Percentiles rank a stretch among this genome's conserved stretches.
Conservation (phyloP, 495 filamentous ascomycete genomes). For the Penicillium atrosanguineum region DNA sequence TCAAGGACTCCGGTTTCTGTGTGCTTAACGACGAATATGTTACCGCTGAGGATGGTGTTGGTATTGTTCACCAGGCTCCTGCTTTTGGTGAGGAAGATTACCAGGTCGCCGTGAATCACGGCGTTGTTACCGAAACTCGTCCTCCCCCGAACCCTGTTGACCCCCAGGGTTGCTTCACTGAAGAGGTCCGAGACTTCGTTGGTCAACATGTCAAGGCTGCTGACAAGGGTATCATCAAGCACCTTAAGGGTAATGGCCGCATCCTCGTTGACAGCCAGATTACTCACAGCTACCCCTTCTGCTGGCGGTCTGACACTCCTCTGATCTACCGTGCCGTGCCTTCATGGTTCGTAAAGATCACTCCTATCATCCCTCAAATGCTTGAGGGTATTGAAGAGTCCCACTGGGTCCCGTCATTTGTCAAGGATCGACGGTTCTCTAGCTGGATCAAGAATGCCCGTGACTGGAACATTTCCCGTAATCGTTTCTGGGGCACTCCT, state of each 20-base stretch:
- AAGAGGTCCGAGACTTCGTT: constrained; percentile 76
- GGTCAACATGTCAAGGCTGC: constrained; percentile 93
- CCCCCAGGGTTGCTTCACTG: constrained; percentile 76
- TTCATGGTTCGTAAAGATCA: constrained; percentile 92
- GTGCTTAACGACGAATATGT: constrained; percentile 89
- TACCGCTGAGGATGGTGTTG: constrained; percentile 87
- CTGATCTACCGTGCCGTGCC: constrained; percentile 94
- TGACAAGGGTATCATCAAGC: constrained; percentile 91
- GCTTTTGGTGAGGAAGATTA: constrained; percentile 98
- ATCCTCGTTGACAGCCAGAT: constrained; percentile 86
- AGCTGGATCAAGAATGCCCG: constrained; percentile 88
- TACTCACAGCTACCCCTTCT: constrained; percentile 93
- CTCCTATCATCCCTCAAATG: constrained; percentile 84
- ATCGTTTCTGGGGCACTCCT: constrained; percentile 96
- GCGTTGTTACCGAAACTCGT: constrained; percentile 73
- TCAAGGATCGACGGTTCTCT: constrained; percentile 88
- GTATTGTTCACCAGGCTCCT: constrained; percentile 93
- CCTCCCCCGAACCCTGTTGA: constrained; percentile 88
- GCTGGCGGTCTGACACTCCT: constrained; percentile 92
- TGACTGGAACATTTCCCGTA: constrained; percentile 96
- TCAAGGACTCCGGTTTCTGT: constrained; percentile 83
- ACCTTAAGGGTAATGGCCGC: constrained; percentile 76
- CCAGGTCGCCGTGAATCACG: constrained; percentile 71
- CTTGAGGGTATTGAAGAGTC: constrained; percentile 83
- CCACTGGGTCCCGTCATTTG: constrained; percentile 90